Evolutionary conservation across 169 alveolate genomes (phyloP).

Genomic region (Eimeria zaria): DNA sequence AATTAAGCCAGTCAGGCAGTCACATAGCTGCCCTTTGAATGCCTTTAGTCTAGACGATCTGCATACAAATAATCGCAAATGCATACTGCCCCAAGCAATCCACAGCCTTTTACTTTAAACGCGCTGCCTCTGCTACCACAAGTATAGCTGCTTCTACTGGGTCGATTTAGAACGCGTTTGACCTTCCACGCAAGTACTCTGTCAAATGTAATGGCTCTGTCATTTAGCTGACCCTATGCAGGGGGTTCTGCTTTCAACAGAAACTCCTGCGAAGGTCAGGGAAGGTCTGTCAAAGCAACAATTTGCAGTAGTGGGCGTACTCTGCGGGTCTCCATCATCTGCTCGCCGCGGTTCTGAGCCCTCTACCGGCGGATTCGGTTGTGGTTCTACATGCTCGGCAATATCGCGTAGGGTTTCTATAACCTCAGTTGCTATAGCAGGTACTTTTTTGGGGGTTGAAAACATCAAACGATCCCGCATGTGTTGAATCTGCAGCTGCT

Average conservation of each 20-base stretch:
- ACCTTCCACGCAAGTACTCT: not conserved
- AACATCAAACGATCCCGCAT: conserved; percentile 44
- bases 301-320: not conserved
- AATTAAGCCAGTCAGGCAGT: not conserved
- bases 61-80: conserved; percentile 17
- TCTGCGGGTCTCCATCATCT: conserved; percentile 18
- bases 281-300: not conserved
- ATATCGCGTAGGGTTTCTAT: conserved; percentile 46
- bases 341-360: conserved; percentile 1
- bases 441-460: conserved; percentile 5
- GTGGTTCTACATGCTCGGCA: conserved; percentile 23
- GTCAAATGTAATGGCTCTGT: not conserved
- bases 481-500: conserved; percentile 70
- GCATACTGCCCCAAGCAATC: not conserved
- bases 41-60: conserved; percentile 16
- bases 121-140: not conserved
- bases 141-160: not conserved
- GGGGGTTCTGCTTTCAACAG: not conserved
- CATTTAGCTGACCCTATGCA: not conserved
- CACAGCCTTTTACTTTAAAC: not conserved
- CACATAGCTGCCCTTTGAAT: not conserved
- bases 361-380: conserved; percentile 4
- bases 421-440: conserved; percentile 23
- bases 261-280: not conserved
- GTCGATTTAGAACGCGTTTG: not conserved